A percentile compares a stretch with the other conserved stretches of the same genome.
These are phyloP conservation scores for Apophysomyces sp. DNA, from an alignment of 371 early-diverging fungal species.

Conservation along the genomic window DNA sequence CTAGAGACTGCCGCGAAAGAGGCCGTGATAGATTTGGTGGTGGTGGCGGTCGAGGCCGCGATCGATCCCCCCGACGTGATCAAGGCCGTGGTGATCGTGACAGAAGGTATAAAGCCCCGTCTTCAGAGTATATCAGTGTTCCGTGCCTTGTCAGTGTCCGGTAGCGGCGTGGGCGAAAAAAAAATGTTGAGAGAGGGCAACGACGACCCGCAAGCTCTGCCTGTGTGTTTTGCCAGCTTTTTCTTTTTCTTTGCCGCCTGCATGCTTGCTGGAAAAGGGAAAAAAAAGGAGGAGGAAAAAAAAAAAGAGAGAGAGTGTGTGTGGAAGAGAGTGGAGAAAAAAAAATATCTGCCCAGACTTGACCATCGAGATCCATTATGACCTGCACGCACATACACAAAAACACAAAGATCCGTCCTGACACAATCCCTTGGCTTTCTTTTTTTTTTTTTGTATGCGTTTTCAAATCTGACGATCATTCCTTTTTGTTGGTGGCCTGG, in stretches of 20 bases:
- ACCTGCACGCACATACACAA: conserved; percentile 1
- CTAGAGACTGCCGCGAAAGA: conserved; percentile 64
- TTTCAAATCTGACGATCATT: background rate
- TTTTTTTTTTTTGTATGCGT: conserved; percentile 8
- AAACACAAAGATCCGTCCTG: background rate
- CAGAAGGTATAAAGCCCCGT: conserved; percentile 34
- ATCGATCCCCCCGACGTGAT: conserved; percentile 28
- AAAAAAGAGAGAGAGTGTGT: background rate
- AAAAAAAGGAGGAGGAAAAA: background rate
- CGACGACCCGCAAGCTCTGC: conserved; percentile 2
- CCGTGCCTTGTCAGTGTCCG: conserved; percentile 18
- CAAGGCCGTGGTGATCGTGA: conserved; percentile 26
- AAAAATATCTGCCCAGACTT: background rate
- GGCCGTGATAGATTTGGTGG: conserved; percentile 28
- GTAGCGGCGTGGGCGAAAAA: conserved; percentile 5
- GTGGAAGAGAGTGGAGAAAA: background rate
- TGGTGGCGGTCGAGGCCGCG: conserved; percentile 14
- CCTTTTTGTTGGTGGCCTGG: background rate
- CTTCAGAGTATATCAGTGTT: conserved; percentile 10
- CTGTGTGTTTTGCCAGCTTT: conserved; percentile 2
- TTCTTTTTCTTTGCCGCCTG: background rate
- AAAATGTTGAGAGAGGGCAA: conserved; percentile 1
- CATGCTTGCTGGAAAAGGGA: background rate
- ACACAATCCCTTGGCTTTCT: conserved; percentile 2
- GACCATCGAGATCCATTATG: background rate